Evolutionary conservation across 257 asterid genomes (phyloP).

Genomic region (Solanum medicagineum): DNA sequence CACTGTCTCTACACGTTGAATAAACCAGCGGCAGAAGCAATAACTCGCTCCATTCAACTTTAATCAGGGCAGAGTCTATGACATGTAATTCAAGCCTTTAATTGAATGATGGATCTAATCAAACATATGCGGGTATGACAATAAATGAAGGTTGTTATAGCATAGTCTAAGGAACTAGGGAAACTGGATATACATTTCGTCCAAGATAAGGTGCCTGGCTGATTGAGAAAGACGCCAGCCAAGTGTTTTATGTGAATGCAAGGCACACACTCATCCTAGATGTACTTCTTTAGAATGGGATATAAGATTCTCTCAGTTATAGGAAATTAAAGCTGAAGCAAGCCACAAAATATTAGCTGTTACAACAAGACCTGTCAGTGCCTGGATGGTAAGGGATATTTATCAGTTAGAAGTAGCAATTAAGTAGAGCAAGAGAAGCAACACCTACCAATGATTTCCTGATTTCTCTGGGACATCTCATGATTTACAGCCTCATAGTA

Average conservation of each 20-base stretch:
- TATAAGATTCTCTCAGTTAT: not conserved
- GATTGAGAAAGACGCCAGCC: not conserved
- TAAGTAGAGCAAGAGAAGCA: not conserved
- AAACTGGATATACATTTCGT: not conserved
- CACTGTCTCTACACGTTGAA: too few relatives aligned
- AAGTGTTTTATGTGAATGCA: not conserved
- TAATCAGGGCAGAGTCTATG: not conserved
- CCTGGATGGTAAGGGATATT: not conserved
- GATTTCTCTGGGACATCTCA: conserved; percentile 90
- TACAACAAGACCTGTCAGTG: not conserved
- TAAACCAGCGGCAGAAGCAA: not conserved
- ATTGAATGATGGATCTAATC: not conserved
- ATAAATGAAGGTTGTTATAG: not conserved
- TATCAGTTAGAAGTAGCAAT: not conserved
- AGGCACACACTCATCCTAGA: not conserved
- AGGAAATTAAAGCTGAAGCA: not conserved
- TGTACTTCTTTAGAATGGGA: not conserved
- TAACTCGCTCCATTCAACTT: not conserved
- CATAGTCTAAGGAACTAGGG: not conserved
- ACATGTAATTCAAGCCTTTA: not conserved
- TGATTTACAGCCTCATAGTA: conserved; percentile 82
- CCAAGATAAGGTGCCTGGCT: not conserved
- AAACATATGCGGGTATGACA: not conserved
- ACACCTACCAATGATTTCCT: conserved; percentile 52
- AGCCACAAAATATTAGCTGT: not conserved